phyloP scores from a whole-genome alignment of 768 basidiomycete genomes.

The Daedaleopsis nitida region DNA sequence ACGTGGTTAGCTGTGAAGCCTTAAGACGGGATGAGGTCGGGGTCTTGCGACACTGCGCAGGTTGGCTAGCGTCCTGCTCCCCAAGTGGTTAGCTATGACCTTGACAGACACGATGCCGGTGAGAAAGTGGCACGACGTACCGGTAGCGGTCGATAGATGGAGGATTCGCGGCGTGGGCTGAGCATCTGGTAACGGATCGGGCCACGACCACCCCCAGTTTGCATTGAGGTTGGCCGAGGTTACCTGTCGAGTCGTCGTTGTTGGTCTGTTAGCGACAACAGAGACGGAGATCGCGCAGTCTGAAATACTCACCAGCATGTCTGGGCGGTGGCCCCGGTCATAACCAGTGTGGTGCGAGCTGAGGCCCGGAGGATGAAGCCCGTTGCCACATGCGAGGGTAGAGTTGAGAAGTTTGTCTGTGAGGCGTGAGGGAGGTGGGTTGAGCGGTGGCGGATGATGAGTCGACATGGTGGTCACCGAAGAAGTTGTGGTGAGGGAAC shows the following conservation, averaged over 20 bases:
- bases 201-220: neutral
- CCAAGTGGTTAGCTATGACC: neutral
- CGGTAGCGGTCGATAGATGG: no score
- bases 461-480: neutral
- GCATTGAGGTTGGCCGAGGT: neutral
- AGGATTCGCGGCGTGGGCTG: neutral
- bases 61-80: no score
- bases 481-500: no score
- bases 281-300: neutral
- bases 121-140: no score
- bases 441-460: neutral
- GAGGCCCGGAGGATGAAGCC: neutral
- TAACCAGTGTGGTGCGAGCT: neutral
- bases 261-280: no score
- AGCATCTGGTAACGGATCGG: neutral
- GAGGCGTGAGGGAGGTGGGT: neutral
- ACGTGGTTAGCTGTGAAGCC: neutral
- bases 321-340: neutral
- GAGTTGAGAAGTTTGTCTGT: neutral
- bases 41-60: neutral
- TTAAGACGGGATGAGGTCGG: neutral
- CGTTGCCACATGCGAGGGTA: neutral
- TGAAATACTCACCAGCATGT: neutral
- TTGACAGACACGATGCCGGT: neutral
- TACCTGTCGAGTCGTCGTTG: no score